Conservation (phyloP, 192 early-diverging fungal species). For the Geranomyces michiganensis region DNA sequence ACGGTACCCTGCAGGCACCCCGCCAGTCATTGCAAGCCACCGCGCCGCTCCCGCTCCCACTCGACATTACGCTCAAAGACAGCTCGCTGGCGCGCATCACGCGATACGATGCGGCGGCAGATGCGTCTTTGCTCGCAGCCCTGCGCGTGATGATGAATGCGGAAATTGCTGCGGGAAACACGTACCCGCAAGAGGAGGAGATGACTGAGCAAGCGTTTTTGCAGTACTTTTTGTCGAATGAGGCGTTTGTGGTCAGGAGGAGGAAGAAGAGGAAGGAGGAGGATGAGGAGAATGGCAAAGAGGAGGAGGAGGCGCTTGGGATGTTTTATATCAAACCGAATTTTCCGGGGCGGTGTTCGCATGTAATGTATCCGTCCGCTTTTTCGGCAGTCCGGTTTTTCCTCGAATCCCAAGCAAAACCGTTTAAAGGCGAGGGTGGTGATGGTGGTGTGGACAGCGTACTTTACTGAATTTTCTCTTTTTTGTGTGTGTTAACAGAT, state of each 20-base stretch:
- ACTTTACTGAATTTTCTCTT: background rate
- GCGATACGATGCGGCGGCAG: background rate
- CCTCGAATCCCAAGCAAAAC: no score
- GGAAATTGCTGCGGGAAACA: constrained; percentile 68
- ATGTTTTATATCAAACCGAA: constrained; percentile 81
- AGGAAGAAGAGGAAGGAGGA: background rate
- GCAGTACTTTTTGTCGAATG: constrained; percentile 44
- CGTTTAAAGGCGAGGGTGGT: constrained; percentile 72
- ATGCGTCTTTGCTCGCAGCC: constrained; percentile 27
- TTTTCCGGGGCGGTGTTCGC: constrained; percentile 71
- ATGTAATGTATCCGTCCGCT: constrained; percentile 73
- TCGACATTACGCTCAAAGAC: constrained; percentile 30
- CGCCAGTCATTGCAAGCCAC: background rate
- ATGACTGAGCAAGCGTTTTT: constrained; percentile 49
- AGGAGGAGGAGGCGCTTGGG: constrained; percentile 54
- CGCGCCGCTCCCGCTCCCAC: constrained; percentile 31
- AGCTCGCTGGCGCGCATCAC: constrained; percentile 27
- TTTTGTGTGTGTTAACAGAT: constrained; percentile 41
- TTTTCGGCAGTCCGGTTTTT: no score
- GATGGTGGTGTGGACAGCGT: no score
- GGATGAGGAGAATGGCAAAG: background rate
- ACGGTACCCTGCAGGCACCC: no score
- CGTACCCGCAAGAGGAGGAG: constrained; percentile 69
- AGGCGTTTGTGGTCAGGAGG: constrained; percentile 42
- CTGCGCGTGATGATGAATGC: constrained; percentile 63